Base-by-base conservation (phyloP, 31 red algal species). In the Odonthalia washingtoniensis region DNA sequence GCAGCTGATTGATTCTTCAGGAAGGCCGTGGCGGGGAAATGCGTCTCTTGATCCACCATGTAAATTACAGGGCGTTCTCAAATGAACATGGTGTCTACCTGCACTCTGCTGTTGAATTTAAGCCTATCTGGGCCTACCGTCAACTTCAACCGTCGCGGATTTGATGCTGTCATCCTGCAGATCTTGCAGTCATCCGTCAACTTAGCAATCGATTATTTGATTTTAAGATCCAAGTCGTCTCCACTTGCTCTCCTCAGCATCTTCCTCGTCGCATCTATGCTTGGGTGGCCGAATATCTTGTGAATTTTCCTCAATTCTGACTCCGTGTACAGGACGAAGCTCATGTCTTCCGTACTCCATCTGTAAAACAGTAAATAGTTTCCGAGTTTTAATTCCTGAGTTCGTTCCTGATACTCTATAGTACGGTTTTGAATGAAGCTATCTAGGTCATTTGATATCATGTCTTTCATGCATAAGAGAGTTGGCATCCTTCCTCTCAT, bases 81-180 rank as follows among this genome's bases (percentile, higher is more conserved):
- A 28, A 80, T 34, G 0, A 61, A 61, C 21, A 0, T 80, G 4
- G n/a, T n/a, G n/a, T n/a, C n/a, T n/a, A n/a, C n/a, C n/a, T n/a
- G n/a, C n/a, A n/a, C n/a, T n/a, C n/a, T 52, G 21, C 61, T 0
- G 31, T 80, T 80, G 35, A 24, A 80, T 28, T 26, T 64, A 28
- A 80, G 12, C 5, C 61, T 0, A 5, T 80, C 43, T 64, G 44
- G 52, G 5, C 77, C 45, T 17, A 80, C 33, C 5, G 77, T 1
- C 6, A 80, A n/a, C 14, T 63, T 53, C 43, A 80, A 80, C 40
- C 77, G 38, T 18, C 72, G 5, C 3, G 72, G 72, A 75, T 4
- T 42, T 5, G 72, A 24, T 38, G 31, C 72, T 6, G 27, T 40
- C 27, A n/a, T 75, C 4, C 5, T 41, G 18, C 72, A 75, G 14